Percentiles rank a stretch among this genome's conserved stretches.
phyloP scores from a whole-genome alignment of 192 early-diverging fungal genomes.

The Funneliformis geosporum region DNA sequence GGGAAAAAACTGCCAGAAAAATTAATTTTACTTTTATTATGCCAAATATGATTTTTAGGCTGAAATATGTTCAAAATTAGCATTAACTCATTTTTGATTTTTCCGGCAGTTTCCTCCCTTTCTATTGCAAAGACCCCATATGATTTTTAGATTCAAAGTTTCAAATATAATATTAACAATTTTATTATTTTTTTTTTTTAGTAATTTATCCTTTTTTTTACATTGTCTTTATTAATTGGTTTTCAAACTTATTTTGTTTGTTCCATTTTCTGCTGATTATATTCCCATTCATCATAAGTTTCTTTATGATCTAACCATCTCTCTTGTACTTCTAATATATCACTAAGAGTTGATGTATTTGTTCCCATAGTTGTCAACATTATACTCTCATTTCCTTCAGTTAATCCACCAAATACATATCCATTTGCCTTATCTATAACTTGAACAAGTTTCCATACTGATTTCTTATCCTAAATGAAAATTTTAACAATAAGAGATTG shows the following conservation, averaged over 20 bases:
- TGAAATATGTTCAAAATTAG: too few species aligned
- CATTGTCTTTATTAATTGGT: too few species aligned
- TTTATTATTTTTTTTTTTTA: too few species aligned
- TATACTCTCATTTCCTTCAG: constrained; percentile 76
- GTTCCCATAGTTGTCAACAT: constrained; percentile 60
- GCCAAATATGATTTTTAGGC: too few species aligned
- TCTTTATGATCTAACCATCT: constrained; percentile 41
- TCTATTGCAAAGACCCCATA: too few species aligned
- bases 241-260: too few species aligned
- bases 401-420: constrained; percentile 82
- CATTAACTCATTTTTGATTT: too few species aligned
- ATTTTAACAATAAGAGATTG: not conserved
- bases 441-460: constrained; percentile 72
- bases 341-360: constrained; percentile 36
- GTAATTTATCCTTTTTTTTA: not conserved
- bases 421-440: constrained; percentile 92
- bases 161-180: too few species aligned
- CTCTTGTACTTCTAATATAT: constrained; percentile 53
- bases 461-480: constrained; percentile 78
- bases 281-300: constrained; percentile 12
- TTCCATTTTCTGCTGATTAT: not conserved
- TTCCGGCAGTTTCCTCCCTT: too few species aligned
- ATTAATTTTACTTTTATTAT: too few species aligned
- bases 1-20: too few species aligned
- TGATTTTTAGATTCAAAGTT: too few species aligned